Percentiles rank a stretch among this genome's conserved stretches.
These are phyloP conservation scores for Penicillium odoratum DNA, from an alignment of 495 filamentous ascomycete species.

Conservation along the genomic window DNA sequence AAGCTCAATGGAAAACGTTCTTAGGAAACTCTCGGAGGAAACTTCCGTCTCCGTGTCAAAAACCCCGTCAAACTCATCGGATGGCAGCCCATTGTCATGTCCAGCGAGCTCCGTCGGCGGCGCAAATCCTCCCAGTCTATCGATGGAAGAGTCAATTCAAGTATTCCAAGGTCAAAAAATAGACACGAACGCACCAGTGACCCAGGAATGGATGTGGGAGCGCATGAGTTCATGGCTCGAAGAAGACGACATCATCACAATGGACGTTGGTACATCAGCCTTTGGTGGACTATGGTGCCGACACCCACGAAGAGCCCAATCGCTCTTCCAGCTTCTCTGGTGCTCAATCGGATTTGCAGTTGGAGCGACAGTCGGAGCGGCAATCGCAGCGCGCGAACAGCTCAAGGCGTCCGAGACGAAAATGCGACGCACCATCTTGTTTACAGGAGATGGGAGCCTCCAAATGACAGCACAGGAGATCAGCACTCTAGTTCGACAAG, in stretches of 20 bases:
- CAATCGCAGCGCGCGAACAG: conserved; percentile 14
- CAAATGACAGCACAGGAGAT: conserved; percentile 78
- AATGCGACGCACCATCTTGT: conserved; percentile 51
- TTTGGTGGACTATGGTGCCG: conserved; percentile 10
- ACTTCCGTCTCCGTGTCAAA: not conserved
- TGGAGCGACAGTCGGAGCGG: conserved; percentile 14
- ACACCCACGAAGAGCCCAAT: conserved; percentile 8
- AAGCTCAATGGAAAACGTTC: conserved; percentile 5
- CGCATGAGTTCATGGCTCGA: conserved; percentile 15
- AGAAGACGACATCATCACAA: conserved; percentile 16
- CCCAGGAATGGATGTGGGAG: conserved; percentile 13
- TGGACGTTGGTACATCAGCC: conserved; percentile 13
- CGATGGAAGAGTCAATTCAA: not conserved
- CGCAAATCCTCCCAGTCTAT: not conserved
- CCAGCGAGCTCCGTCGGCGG: not conserved
- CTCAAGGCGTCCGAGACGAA: conserved; percentile 33
- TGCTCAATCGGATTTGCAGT: conserved; percentile 17
- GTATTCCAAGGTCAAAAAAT: not conserved
- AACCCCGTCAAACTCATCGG: not conserved
- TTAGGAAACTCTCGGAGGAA: conserved; percentile 6
- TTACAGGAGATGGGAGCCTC: conserved; percentile 77
- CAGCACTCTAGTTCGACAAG: conserved; percentile 68
- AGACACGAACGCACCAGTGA: conserved; percentile 1
- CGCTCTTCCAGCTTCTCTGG: conserved; percentile 14
- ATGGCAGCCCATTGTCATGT: not conserved